Conservation (phyloP, 2,329 filamentous ascomycete genomes). For the Fusarium dimerum region DNA sequence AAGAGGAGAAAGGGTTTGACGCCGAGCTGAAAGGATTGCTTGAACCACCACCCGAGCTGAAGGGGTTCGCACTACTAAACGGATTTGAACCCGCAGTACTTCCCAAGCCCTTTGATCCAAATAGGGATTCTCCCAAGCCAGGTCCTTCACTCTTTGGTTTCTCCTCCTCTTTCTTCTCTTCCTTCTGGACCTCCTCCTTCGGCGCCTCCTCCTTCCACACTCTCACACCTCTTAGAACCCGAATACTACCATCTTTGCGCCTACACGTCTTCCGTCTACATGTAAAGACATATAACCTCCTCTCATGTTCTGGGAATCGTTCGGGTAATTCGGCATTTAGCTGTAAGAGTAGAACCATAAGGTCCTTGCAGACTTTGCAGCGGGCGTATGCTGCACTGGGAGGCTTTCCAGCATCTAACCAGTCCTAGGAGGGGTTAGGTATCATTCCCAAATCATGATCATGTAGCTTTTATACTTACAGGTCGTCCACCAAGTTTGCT, state of each 20-base stretch:
- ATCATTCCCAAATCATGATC: neutral
- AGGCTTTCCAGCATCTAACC: slow-evolving; percentile 71
- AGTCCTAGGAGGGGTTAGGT: slow-evolving; percentile 61
- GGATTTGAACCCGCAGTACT: slow-evolving; percentile 52
- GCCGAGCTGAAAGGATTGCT: slow-evolving; percentile 35
- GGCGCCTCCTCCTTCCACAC: slow-evolving; percentile 45
- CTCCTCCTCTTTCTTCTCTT: slow-evolving; percentile 35
- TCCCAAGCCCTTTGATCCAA: slow-evolving; percentile 59
- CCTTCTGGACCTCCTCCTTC: slow-evolving; percentile 29
- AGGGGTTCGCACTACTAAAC: slow-evolving; percentile 56
- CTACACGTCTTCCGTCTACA: slow-evolving; percentile 79
- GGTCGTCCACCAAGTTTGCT: slow-evolving; percentile 87
- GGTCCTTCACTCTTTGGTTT: slow-evolving; percentile 39
- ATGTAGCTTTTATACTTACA: slow-evolving; percentile 54
- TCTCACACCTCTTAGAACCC: slow-evolving; percentile 70
- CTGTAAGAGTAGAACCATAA: slow-evolving; percentile 85
- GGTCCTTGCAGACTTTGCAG: slow-evolving; percentile 83
- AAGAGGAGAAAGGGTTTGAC: slow-evolving; percentile 33
- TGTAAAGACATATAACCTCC: slow-evolving; percentile 82
- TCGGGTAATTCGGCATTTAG: slow-evolving; percentile 89
- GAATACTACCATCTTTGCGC: slow-evolving; percentile 78
- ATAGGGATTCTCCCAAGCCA: slow-evolving; percentile 67
- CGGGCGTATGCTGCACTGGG: slow-evolving; percentile 77
- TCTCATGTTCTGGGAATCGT: slow-evolving; percentile 81
- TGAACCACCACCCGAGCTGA: slow-evolving; percentile 33